These are phyloP conservation scores for Curvularia lunata DNA, from an alignment of 2,329 filamentous ascomycete species.

Conservation along the genomic window DNA sequence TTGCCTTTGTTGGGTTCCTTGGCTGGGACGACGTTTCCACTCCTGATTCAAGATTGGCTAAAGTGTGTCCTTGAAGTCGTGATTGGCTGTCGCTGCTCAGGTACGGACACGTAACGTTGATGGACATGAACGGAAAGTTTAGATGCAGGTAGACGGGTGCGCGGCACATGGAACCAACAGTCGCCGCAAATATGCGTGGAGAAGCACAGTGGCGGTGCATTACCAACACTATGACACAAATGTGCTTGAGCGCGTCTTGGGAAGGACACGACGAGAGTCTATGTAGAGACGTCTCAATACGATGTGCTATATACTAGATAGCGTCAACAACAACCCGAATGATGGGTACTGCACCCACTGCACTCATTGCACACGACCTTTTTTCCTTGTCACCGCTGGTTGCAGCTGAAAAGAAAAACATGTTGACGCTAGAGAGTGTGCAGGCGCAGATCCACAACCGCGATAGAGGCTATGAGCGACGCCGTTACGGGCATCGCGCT, in stretches of 20 bases:
- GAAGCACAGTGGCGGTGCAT: conserved; percentile 15
- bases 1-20: not conserved
- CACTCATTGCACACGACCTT: not conserved
- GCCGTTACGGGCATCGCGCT: conserved; percentile 25
- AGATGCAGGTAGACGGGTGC: conserved; percentile 5
- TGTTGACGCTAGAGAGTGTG: conserved; percentile 8
- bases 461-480: conserved; percentile 12
- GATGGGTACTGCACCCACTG: not conserved
- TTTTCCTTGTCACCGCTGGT: conserved; percentile 7
- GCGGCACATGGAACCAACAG: conserved; percentile 7
- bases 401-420: conserved; percentile 3
- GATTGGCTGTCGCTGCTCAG: conserved; percentile 4
- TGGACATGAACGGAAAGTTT: conserved; percentile 11
- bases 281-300: not conserved
- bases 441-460: conserved; percentile 11
- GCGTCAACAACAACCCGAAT: not conserved
- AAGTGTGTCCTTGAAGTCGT: conserved; percentile 9
- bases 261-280: not conserved
- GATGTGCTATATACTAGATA: not conserved
- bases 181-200: conserved; percentile 7
- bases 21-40: conserved; percentile 1
- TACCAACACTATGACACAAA: conserved; percentile 3
- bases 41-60: conserved; percentile 7
- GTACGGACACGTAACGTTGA: conserved; percentile 14
- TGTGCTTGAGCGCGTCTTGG: not conserved